Conservation (phyloP, 306 rosid species). For the Phaseolus lunatus region DNA sequence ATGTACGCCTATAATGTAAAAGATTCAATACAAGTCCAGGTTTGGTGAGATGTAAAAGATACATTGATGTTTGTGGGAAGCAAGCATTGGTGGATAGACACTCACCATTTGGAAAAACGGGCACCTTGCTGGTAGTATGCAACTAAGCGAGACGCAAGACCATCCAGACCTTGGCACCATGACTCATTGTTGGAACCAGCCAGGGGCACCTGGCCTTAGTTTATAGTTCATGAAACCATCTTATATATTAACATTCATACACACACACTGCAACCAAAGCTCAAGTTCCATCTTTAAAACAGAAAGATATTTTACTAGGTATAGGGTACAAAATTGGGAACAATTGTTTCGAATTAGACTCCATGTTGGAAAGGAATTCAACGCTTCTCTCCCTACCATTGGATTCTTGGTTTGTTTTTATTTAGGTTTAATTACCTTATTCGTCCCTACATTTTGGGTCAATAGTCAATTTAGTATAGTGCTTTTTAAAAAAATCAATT, state of each 20-base stretch:
- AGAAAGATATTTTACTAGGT: background rate
- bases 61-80: too few relatives aligned
- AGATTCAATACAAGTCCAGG: background rate
- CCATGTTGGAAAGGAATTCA: too few relatives aligned
- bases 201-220: slow-evolving; percentile 72
- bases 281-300: background rate
- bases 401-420: too few relatives aligned
- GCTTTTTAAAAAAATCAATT: too few relatives aligned
- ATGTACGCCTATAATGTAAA: slow-evolving; percentile 63
- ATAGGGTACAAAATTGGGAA: too few relatives aligned
- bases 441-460: too few relatives aligned
- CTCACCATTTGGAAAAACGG: slow-evolving; percentile 82
- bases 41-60: background rate
- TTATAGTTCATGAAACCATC: slow-evolving; percentile 20
- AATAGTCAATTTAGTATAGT: too few relatives aligned
- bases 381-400: too few relatives aligned
- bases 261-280: background rate
- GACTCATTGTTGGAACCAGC: slow-evolving; percentile 85
- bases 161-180: slow-evolving; percentile 99
- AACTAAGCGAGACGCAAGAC: slow-evolving; percentile 87
- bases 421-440: too few relatives aligned
- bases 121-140: slow-evolving; percentile 94
- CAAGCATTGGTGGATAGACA: background rate
- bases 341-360: too few relatives aligned
- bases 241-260: background rate